Percentiles rank a stretch among this genome's conserved stretches.
These are phyloP conservation scores for Cydonia oblonga DNA, from an alignment of 331 rosid species.

Conservation along the genomic window DNA sequence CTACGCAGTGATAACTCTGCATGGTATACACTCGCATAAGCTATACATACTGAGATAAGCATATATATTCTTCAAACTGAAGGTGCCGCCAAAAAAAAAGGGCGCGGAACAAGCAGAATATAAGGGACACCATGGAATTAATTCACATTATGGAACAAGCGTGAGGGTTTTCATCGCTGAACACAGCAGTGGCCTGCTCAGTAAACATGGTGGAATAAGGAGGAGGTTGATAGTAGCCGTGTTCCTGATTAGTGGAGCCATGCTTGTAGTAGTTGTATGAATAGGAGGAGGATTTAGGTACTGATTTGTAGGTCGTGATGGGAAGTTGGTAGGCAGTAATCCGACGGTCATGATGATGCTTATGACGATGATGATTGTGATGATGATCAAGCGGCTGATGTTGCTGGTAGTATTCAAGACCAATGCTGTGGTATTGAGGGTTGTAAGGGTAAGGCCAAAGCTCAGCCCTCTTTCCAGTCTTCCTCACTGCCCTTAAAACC, in stretches of 20 bases:
- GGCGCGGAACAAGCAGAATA: background rate
- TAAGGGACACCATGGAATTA: background rate
- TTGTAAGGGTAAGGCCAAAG: constrained; percentile 67
- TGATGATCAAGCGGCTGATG: background rate
- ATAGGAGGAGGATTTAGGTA: constrained; percentile 1
- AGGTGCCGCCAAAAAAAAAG: background rate
- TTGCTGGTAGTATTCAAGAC: constrained; percentile 16
- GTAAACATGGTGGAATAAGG: constrained; percentile 26
- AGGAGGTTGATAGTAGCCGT: constrained; percentile 28
- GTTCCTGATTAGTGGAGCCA: constrained; percentile 20
- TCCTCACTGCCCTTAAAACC: constrained; percentile 47
- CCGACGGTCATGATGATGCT: background rate
- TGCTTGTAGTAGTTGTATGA: constrained; percentile 36
- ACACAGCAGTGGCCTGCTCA: constrained; percentile 34
- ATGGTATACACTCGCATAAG: background rate
- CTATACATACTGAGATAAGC: too few relatives aligned
- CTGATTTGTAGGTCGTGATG: constrained; percentile 7
- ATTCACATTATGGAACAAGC: constrained; percentile 58
- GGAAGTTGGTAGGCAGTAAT: background rate
- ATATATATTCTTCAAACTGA: background rate
- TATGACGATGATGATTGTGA: background rate
- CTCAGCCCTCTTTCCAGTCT: constrained; percentile 57
- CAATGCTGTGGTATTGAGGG: constrained; percentile 30
- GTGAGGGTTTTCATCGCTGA: constrained; percentile 68
- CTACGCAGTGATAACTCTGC: background rate